Evolutionary conservation across 306 rosid genomes (phyloP), one percentile per base, ranked within the genome.

Genomic region (Lupinus albus): DNA sequence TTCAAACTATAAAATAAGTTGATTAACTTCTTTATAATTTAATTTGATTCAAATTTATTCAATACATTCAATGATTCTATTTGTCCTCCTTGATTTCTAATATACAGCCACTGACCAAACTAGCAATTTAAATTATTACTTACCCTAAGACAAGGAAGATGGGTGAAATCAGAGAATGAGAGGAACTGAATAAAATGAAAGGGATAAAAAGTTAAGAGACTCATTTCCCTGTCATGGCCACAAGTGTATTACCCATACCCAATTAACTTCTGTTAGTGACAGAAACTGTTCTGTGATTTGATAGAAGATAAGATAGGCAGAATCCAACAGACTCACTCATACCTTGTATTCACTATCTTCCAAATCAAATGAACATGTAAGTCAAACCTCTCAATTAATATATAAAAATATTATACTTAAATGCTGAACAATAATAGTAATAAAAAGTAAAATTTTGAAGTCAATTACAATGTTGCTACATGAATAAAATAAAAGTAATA

Each of bases 291-390:
- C 12, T 10, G 42, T 57, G 72, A 76, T 70, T 21, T 45, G 67
- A 46, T 67, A 30, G 48, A 53, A 25, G 5, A 55, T 45, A 75
- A 61, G 65, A 16, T 61, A 44, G 45, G 30, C 64, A 41, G 62
- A 48, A 70, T 42, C 12, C 53, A 64, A 33, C 30, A 46, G 48
- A 38, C 33, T 49, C 72, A 7, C 25, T 21, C 28, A 20, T 2
- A 52, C 61, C 17, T 36, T 20, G 21, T 48, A 13, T 62, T 76
- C 20, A 35, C 72, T 16, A 33, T 35, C 54, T 76, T 68, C 76
- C 76, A 62, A 32, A 69, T 60, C 10, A 76, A 69, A 54, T 54
- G 61, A 67, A 54, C 76, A 62, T 70, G 64, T n/a, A n/a, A n/a
- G n/a, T n/a, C n/a, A n/a, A n/a, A n/a, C n/a, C n/a, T n/a, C n/a